These are phyloP conservation scores for Solanum pimpinellifolium DNA, from an alignment of 257 asterid genomes.

Conservation along the genomic window DNA sequence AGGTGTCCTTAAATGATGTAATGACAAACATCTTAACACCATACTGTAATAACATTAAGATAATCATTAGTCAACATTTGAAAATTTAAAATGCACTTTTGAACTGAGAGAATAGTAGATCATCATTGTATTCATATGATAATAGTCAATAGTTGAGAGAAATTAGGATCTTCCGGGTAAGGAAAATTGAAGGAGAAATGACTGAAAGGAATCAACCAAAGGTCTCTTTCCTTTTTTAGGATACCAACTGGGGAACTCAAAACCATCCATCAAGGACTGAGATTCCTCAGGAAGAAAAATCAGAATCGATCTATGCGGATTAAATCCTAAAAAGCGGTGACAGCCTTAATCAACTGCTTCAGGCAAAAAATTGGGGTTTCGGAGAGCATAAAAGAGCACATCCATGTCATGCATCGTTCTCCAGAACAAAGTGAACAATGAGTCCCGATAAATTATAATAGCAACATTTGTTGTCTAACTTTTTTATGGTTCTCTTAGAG, in stretches of 20 bases:
- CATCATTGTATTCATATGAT: neutral
- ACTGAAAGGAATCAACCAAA: neutral
- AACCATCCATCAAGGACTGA: neutral
- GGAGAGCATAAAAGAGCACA: neutral
- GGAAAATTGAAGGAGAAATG: neutral
- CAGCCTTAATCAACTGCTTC: neutral
- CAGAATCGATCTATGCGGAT: neutral
- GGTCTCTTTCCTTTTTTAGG: neutral
- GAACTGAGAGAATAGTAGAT: neutral
- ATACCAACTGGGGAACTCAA: neutral
- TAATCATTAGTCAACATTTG: neutral
- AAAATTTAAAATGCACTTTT: neutral
- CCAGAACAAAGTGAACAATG: neutral
- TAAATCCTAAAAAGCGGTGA: neutral
- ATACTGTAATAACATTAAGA: slow-evolving; percentile 28
- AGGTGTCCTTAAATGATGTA: slow-evolving; percentile 89
- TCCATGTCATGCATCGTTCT: neutral
- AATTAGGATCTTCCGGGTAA: neutral
- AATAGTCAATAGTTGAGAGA: neutral
- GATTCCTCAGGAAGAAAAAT: neutral
- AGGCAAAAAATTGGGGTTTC: neutral
- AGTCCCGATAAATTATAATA: neutral
- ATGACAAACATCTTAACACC: slow-evolving; percentile 75
- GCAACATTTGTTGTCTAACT: neutral
- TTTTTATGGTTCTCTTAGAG: neutral